Evolutionary conservation across 1,139 yeast genomes (phyloP), one percentile per base, ranked within the genome.

Genomic region (Blastobotrys illinoisensis): DNA sequence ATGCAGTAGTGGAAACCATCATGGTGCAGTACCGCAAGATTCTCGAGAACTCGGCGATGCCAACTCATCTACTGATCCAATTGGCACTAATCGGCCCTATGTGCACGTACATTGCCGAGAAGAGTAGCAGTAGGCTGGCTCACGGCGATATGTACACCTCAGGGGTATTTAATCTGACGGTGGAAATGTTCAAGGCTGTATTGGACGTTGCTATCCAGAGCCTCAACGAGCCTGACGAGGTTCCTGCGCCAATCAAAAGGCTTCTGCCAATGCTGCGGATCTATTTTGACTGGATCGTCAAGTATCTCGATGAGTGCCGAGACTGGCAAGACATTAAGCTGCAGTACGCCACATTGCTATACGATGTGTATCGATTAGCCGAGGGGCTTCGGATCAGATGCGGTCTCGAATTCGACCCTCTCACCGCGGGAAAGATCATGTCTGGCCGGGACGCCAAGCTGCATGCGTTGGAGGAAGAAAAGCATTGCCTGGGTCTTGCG

Each of bases 201-300:
- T 13, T 51, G 32, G 40, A 51, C 9, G 54, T 48, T 20, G 19
- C 20, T 16, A 14, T 26, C 46, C 36, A 32, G 5, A 43, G 48
- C 24, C 16, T 28, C 9, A 24, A 52, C 13, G 49, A 47, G 7
- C 44, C 45, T 20, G 45, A 20, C 4, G 44, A 4, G 19, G 7
- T 51, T 7, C 50, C 52, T 2, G 23, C 13, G 23, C 32, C 44
- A 1, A 16, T 52, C 21, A n/a, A 19, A 14, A 47, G 36, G 24
- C 36, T 54, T 14, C 49, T 56, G 1, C 54, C 59, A 1, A 45
- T 50, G 14, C 44, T 57, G 28, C 26, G 60, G 19, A 49, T 57
- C 13, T 54, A 51, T 21, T 45, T 56, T 20, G 60, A 57, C 24
- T 57, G 60, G 60, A 28, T 51, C 21, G 20, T 11, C 16, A 57